A percentile compares a stretch with the other conserved stretches of the same genome.
Evolutionary conservation across 352 stramenopile species (phyloP).

Genomic region (Aphanomyces euteiches): DNA sequence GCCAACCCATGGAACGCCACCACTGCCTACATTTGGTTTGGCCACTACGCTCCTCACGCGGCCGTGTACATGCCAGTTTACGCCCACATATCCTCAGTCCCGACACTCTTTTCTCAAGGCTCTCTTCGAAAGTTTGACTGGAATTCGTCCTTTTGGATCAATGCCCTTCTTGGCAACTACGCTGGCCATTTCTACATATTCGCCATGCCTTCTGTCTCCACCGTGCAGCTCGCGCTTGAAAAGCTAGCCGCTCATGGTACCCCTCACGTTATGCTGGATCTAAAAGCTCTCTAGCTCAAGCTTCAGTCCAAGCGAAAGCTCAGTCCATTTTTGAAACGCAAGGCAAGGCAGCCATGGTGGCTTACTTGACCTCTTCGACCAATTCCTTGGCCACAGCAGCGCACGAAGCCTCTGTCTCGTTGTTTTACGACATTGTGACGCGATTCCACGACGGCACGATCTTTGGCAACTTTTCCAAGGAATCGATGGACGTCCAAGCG

Average conservation of each 20-base stretch:
- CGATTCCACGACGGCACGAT: conserved; percentile 28
- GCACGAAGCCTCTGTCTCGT: conserved; percentile 1
- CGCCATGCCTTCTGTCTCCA: conserved; percentile 18
- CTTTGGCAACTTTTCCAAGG: conserved; percentile 21
- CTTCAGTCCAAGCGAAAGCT: conserved; percentile 8
- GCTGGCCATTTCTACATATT: conserved; percentile 24
- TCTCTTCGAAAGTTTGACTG: conserved; percentile 18
- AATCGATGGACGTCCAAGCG: conserved; percentile 19
- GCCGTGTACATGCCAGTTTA: conserved; percentile 25
- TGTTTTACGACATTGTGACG: conserved; percentile 24
- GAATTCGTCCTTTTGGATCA: conserved; percentile 13
- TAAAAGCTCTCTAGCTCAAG: conserved; percentile 18
- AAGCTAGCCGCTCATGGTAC: conserved; percentile 2
- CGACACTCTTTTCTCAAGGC: not conserved
- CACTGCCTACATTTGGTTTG: conserved; percentile 23
- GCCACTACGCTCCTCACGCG: conserved; percentile 22
- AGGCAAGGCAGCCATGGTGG: conserved; percentile 19
- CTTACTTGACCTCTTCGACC: conserved; percentile 14
- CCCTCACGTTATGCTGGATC: not conserved
- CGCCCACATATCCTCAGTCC: conserved; percentile 13
- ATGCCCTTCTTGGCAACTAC: conserved; percentile 30
- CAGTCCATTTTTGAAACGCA: conserved; percentile 1
- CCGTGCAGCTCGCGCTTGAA: conserved; percentile 13
- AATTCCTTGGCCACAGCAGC: conserved; percentile 3
- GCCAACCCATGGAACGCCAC: not conserved